Percentiles rank a stretch among this genome's conserved stretches.
phyloP scores from a whole-genome alignment of 148 eudicot genomes.

The Persicaria maculosa region DNA sequence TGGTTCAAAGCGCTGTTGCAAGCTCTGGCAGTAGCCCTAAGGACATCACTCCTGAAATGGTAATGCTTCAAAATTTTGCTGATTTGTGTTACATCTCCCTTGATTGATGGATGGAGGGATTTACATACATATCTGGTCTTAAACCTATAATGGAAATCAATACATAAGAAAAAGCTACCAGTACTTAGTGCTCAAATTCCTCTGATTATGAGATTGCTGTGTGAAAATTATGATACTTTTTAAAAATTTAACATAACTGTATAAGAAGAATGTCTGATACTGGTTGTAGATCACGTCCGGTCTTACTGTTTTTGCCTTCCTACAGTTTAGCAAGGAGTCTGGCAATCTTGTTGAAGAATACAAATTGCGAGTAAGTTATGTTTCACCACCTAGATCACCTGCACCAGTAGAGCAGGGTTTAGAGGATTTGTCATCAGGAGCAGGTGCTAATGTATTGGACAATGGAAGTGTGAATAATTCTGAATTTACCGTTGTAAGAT shows the following conservation, averaged over 20 bases:
- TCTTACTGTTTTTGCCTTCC: not conserved
- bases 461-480: constrained; percentile 40
- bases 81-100: not conserved
- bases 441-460: constrained; percentile 31
- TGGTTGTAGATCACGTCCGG: not conserved
- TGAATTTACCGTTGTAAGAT: constrained; percentile 33
- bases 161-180: not conserved
- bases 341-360: constrained; percentile 23
- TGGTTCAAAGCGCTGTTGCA: constrained; percentile 27
- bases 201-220: not conserved
- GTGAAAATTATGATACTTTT: not conserved
- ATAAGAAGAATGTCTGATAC: not conserved
- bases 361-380: constrained; percentile 20
- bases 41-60: constrained; percentile 29
- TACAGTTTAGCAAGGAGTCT: constrained; percentile 21
- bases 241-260: not conserved
- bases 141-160: not conserved
- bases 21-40: constrained; percentile 15
- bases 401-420: constrained; percentile 67
- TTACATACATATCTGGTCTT: not conserved
- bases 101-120: not conserved
- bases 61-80: constrained; percentile 4
- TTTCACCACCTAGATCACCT: constrained; percentile 46
- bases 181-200: not conserved
- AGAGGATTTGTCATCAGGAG: constrained; percentile 57